Evolutionary conservation across 2,329 filamentous ascomycete species (phyloP).

Genomic region (Fusarium metavorans): DNA sequence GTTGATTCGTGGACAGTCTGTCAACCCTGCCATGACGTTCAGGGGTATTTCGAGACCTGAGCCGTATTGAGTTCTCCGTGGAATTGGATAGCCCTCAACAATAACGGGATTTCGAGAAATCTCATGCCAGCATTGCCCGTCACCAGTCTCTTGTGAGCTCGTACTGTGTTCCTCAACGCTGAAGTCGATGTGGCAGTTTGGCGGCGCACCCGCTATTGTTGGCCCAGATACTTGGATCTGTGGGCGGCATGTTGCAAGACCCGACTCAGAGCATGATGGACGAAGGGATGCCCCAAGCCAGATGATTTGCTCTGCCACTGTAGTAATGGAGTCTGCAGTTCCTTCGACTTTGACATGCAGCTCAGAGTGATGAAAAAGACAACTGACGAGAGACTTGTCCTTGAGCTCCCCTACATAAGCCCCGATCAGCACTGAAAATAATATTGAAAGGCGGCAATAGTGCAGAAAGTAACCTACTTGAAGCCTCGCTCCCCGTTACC

Average conservation of each 20-base stretch:
- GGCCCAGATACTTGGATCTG: not conserved
- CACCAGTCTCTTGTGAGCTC: not conserved
- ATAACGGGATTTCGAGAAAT: not conserved
- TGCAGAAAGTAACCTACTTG: not conserved
- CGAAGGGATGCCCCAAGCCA: not conserved
- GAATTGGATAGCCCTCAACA: not conserved
- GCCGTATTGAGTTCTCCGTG: not conserved
- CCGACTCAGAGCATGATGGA: not conserved
- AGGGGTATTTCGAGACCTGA: not conserved
- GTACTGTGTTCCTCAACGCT: not conserved
- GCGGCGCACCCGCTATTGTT: not conserved
- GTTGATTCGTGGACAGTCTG: not conserved
- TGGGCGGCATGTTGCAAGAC: not conserved
- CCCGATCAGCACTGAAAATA: not conserved
- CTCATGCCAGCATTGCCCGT: not conserved
- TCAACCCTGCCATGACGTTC: not conserved
- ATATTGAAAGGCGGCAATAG: not conserved
- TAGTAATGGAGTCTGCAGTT: not conserved
- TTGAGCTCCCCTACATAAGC: not conserved
- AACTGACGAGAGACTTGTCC: not conserved
- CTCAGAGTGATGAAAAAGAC: not conserved
- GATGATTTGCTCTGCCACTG: not conserved
- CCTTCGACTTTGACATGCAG: not conserved
- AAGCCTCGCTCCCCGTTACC: accelerated
- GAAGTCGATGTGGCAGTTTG: not conserved